phyloP scores from a whole-genome alignment of 768 basidiomycete species.

The Tulasnella sp. region DNA sequence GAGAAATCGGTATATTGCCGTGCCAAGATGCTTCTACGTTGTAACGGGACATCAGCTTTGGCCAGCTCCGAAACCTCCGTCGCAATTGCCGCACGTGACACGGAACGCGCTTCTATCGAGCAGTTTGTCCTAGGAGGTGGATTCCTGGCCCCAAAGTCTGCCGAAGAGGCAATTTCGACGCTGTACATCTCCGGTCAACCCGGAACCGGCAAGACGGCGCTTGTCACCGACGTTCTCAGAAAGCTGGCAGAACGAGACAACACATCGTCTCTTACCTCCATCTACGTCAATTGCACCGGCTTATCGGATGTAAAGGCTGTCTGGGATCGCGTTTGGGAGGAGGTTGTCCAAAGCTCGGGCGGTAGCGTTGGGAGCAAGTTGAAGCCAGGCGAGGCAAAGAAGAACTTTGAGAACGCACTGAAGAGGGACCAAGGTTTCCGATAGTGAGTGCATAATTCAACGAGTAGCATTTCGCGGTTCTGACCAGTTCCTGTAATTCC shows the following conservation, averaged over 20 bases:
- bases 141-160: neutral
- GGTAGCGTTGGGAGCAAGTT: slow-evolving; percentile 8
- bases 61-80: neutral
- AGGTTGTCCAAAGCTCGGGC: slow-evolving; percentile 2
- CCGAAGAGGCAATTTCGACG: neutral
- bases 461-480: neutral
- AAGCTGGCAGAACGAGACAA: neutral
- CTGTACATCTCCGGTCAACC: slow-evolving; percentile 22
- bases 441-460: slow-evolving; percentile 9
- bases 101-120: slow-evolving; percentile 9
- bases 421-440: slow-evolving; percentile 16
- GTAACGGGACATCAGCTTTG: neutral
- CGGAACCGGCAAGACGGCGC: slow-evolving; percentile 22
- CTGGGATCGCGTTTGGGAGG: slow-evolving; percentile 21
- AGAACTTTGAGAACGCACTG: slow-evolving; percentile 16
- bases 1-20: slow-evolving; percentile 10
- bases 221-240: slow-evolving; percentile 21
- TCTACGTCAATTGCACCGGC: slow-evolving; percentile 23
- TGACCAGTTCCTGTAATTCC: neutral
- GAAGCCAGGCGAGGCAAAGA: slow-evolving; percentile 13
- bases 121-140: slow-evolving; percentile 4
- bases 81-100: slow-evolving; percentile 2
- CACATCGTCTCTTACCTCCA: neutral
- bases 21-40: neutral
- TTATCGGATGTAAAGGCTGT: slow-evolving; percentile 17